Evolutionary conservation across 2,329 filamentous ascomycete genomes (phyloP), one percentile per base, ranked within the genome.

Genomic region (Aspergillus novofumigatus): DNA sequence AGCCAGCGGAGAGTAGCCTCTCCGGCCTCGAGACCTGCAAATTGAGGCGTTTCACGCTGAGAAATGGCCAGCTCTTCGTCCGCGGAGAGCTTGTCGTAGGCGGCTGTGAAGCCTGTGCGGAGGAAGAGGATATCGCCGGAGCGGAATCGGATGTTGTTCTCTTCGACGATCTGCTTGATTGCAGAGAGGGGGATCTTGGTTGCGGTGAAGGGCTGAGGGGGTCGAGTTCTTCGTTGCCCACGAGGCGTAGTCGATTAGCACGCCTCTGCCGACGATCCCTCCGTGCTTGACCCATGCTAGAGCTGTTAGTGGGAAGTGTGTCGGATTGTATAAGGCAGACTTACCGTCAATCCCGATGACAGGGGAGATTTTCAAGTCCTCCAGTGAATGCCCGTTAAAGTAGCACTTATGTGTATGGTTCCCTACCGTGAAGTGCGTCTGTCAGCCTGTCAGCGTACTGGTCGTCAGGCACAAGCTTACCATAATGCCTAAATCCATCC

Each of bases 61-160:
- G 71, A 69, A 1, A 79, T 63, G 5, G 74, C 62, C 1, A 64
- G 67, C 23, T 77, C 72, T 53, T 80, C 70, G 5, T 73, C 72
- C 0, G 65, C 59, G 1, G 72, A 63, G 2, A 77, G 67, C 7
- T 65, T 65, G 4, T 77, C 67, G 65, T 82, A 79, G 3, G 70
- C 77, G 17, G 75, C 70, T 0, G 76, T 77, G 71, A 80, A 84
- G 8, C 83, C 83, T 0, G 78, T 78, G 25, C 83, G 78, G 47
- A 86, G 74, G 60, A 86, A 77, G 45, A 86, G 73, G 29, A 86
- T 82, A 57, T 86, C 84, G 14, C 84, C 83, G 3, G 67, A 66
- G 5, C 69, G 72, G 1, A 1, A 70, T 67, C 0, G 77, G 75
- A 21, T 74, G 72, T 61, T 83, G 75, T 45, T 72, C 72, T 55